Base-by-base conservation (phyloP, 1,139 yeast species). In the Hanseniaspora uvarum region DNA sequence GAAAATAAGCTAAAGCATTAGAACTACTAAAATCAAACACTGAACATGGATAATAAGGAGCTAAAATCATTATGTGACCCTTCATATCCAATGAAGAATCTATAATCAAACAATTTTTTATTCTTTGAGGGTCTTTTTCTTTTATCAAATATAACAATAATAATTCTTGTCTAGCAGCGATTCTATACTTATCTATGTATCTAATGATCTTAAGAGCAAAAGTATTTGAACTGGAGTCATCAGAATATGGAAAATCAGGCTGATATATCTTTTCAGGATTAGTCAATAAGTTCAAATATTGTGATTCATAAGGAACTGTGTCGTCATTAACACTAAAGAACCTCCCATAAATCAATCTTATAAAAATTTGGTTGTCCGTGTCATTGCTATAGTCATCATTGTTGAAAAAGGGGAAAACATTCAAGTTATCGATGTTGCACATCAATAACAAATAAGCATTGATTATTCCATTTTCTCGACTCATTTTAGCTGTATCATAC, bases 151-250 rank as follows among this genome's bases (percentile, higher is more conserved):
- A 60, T 58, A 94, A 69, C 8, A 87, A 80, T 51, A 89, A 69
- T 24, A 86, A 72, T 69, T 87, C 96, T 56, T 86, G 86, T 65
- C 81, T 80, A 7, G 95, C 94, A 1, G 95, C 96, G 65, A 83
- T 89, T 57, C 92, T 71, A 63, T 84, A 84, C 67, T 85, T 81
- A 34, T 84, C 88, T 38, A 84, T 81, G 49, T 86, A 82, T 59
- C 86, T 73, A 50, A 94, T 92, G 59, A 94, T 86, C 67, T 94
- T 94, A 58, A 92, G 83, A 1, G 99, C 99, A 54, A 88, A 94
- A 54, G 77, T 76, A 57, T 79, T 77, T 38, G 70, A 28, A 16
- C 12, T 44, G 44, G 50, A 6, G 14, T 40, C 57, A 74, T 74
- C 58, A 71, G 73, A 14, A 70, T 57, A 39, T 46, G 52, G 54